phyloP scores from a whole-genome alignment of 208 protist species.

The Histomonas meleagridis region DNA sequence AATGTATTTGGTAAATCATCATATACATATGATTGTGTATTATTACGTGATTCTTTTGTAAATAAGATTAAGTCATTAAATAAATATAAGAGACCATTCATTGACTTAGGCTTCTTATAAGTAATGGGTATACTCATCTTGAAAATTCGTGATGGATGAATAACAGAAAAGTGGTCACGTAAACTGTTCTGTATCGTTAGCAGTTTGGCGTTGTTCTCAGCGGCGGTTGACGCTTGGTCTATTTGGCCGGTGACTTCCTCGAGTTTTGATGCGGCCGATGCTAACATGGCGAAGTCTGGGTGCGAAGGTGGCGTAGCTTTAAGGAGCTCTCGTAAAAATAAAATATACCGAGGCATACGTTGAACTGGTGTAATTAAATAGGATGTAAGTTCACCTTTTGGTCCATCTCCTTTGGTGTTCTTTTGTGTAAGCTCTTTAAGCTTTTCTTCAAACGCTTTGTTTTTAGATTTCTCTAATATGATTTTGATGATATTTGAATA shows the following conservation, averaged over 20 bases:
- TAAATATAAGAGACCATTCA: not conserved
- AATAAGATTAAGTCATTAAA: slow-evolving; percentile 3
- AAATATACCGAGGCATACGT: not conserved
- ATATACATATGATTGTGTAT: no score
- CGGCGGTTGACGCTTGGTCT: not conserved
- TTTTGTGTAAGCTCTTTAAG: not conserved
- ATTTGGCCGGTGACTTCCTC: not conserved
- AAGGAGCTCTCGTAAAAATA: not conserved
- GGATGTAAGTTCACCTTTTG: not conserved
- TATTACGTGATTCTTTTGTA: no score
- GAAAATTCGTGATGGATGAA: not conserved
- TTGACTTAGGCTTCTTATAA: no score
- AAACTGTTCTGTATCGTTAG: not conserved
- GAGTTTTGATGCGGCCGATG: not conserved
- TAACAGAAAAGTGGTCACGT: not conserved
- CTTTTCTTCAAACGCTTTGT: not conserved
- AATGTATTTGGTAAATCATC: no score
- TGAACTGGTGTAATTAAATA: not conserved
- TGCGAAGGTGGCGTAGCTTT: not conserved
- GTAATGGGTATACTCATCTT: no score
- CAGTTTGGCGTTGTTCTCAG: not conserved
- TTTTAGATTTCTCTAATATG: not conserved
- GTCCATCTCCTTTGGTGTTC: not conserved
- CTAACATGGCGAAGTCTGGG: not conserved
- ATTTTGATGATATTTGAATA: not conserved